Percentiles rank a stretch among this genome's conserved stretches.
Evolutionary conservation across 306 rosid species (phyloP).

Genomic region (Fragaria ananassa): DNA sequence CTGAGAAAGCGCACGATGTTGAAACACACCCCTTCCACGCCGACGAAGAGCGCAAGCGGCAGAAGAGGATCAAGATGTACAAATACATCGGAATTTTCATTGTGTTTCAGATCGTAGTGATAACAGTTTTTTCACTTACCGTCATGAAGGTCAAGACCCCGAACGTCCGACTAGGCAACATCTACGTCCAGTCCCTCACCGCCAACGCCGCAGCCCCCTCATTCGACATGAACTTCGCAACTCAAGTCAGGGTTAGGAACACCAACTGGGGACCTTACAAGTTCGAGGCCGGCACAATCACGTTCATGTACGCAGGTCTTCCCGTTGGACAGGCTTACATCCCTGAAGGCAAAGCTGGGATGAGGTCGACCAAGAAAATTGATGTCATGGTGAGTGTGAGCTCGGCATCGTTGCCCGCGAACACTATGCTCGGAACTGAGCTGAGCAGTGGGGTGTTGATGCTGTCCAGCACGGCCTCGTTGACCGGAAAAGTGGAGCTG

Average conservation of each 20-base stretch:
- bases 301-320: conserved; percentile 19
- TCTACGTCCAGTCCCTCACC: conserved; percentile 6
- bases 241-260: conserved; percentile 31
- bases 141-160: conserved; percentile 13
- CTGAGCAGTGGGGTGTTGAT: conserved; percentile 17
- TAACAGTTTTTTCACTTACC: neutral
- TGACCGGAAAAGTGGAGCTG: conserved; percentile 29
- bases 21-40: neutral
- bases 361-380: conserved; percentile 25
- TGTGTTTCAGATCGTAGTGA: conserved; percentile 4
- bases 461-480: conserved; percentile 16
- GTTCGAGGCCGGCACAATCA: conserved; percentile 11
- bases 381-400: conserved; percentile 21
- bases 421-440: conserved; percentile 19
- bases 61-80: conserved; percentile 15
- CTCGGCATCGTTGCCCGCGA: conserved; percentile 8
- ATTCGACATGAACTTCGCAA: conserved; percentile 21
- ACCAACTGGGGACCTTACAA: conserved; percentile 30
- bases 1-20: conserved; percentile 10
- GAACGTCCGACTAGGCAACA: conserved; percentile 5
- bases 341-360: conserved; percentile 22
- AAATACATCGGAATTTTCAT: conserved; percentile 7
- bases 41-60: conserved; percentile 1
- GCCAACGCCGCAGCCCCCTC: neutral
- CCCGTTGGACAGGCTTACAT: conserved; percentile 22